A percentile compares a stretch with the other conserved stretches of the same genome.
Evolutionary conservation across 1,284 basidiomycete genomes (phyloP).

Genomic region (Leccinum solheimii): DNA sequence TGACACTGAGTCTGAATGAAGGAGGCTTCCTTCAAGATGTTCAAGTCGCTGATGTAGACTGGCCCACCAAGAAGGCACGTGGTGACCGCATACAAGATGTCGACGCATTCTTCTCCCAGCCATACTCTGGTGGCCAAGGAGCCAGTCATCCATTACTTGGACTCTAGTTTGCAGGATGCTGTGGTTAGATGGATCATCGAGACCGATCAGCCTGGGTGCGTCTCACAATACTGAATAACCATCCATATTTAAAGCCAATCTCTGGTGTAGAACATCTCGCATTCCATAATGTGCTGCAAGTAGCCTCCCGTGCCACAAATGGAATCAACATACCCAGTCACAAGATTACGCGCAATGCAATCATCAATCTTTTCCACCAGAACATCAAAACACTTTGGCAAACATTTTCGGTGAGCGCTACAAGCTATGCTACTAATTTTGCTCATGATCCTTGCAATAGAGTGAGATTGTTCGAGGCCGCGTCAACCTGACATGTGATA

Average conservation of each 20-base stretch:
- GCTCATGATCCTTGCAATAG: not conserved
- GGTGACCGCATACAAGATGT: not conserved
- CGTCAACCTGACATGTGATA: conserved; percentile 10
- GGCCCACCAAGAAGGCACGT: not conserved
- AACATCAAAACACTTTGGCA: not conserved
- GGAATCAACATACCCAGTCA: not conserved
- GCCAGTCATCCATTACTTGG: not conserved
- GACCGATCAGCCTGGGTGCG: not conserved
- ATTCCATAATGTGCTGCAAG: not conserved
- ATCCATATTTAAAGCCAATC: not conserved
- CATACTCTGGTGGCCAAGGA: not conserved
- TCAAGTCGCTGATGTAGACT: not conserved
- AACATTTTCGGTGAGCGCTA: not conserved
- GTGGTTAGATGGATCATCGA: not conserved
- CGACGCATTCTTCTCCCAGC: not conserved
- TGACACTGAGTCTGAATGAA: not conserved
- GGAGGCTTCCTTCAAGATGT: not conserved
- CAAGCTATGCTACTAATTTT: not conserved
- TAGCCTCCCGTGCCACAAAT: not conserved
- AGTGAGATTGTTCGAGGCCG: not conserved
- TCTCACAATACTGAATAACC: not conserved
- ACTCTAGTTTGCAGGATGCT: not conserved
- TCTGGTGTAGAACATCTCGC: not conserved
- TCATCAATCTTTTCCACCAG: not conserved
- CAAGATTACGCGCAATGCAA: not conserved